These are phyloP conservation scores for Diaporthe helianthi DNA, from an alignment of 2,329 filamentous ascomycete genomes.

Conservation along the genomic window DNA sequence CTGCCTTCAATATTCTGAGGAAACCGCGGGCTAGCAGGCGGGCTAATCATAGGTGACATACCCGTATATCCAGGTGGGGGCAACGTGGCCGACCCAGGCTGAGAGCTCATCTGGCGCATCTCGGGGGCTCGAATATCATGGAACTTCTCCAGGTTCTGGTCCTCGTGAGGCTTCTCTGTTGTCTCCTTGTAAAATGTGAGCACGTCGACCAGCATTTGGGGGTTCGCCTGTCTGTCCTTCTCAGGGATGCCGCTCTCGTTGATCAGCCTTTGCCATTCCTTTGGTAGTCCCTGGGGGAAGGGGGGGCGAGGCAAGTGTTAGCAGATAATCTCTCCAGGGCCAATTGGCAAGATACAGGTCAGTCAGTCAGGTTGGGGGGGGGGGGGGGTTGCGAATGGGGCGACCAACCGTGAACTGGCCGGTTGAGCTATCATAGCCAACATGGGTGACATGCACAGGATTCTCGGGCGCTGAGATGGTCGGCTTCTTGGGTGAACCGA, in stretches of 20 bases:
- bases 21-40: slow-evolving; percentile 85
- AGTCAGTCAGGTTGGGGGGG: background rate
- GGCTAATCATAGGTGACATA: slow-evolving; percentile 73
- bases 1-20: slow-evolving; percentile 87
- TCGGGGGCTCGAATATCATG: slow-evolving; percentile 77
- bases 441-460: slow-evolving; percentile 96
- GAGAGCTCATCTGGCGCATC: slow-evolving; percentile 52
- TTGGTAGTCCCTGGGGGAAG: slow-evolving; percentile 78
- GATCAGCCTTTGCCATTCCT: slow-evolving; percentile 96
- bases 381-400: background rate
- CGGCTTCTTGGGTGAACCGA: slow-evolving; percentile 86
- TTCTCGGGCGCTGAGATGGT: slow-evolving; percentile 98
- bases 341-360: slow-evolving; percentile 35
- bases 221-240: slow-evolving; percentile 94
- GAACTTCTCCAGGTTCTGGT: slow-evolving; percentile 95
- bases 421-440: slow-evolving; percentile 94
- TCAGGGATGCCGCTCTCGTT: slow-evolving; percentile 96
- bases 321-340: slow-evolving; percentile 27
- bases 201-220: slow-evolving; percentile 94
- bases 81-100: slow-evolving; percentile 52
- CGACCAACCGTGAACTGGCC: slow-evolving; percentile 89
- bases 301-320: slow-evolving; percentile 32
- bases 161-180: slow-evolving; percentile 78
- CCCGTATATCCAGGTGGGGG: slow-evolving; percentile 61
- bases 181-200: slow-evolving; percentile 98